Base-by-base conservation (phyloP, 1,284 basidiomycete genomes). In the Vanrija humicola region DNA sequence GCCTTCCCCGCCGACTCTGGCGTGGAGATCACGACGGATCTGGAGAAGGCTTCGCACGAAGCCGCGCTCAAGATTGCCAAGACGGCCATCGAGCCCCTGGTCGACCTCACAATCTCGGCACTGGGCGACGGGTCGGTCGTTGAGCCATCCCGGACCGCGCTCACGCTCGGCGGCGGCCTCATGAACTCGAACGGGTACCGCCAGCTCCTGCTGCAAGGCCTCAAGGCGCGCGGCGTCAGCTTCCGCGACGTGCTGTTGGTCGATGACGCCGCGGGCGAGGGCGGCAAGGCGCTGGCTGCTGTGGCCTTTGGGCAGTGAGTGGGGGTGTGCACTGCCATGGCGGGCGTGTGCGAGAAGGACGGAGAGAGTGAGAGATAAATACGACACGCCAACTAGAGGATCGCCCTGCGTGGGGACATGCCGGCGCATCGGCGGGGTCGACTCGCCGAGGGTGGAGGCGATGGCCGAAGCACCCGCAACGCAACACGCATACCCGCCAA, bases 151-250 rank as follows among this genome's bases (percentile, higher is more conserved):
- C 46, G 47, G 19, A 64, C 69, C 3, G 66, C 61, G 0, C 53
- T 74, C 44, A 61, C 62, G 5, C 59, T 74, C 18, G 72, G 72
- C 26, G 72, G 72, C 3, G 72, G 72, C 3, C 53, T 74, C 51
- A 67, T 65, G 69, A 67, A 65, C 63, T 61, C 61, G 29, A 50
- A 56, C 16, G 70, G 70, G 7, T 72, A 71, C 50, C 60, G 67
- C 47, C 46, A 48, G 23, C 55, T 72, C 43, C 51, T 71, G 18
- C 48, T 71, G 34, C 61, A 66, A 10, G 65, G 64, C 6, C 56
- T 74, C 29, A 48, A 51, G 43, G 51, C 51, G 45, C 42, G 61
- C 16, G 66, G 64, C 16, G 62, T 69, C 18, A 55, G 49, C 18
- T 72, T 72, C 59, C 59, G 61, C 42, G 48, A 55, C 38, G 64